Evolutionary conservation across 73 alveolate species (phyloP), one percentile per base, ranked within the genome.

Genomic region (Symbiodinium natans): DNA sequence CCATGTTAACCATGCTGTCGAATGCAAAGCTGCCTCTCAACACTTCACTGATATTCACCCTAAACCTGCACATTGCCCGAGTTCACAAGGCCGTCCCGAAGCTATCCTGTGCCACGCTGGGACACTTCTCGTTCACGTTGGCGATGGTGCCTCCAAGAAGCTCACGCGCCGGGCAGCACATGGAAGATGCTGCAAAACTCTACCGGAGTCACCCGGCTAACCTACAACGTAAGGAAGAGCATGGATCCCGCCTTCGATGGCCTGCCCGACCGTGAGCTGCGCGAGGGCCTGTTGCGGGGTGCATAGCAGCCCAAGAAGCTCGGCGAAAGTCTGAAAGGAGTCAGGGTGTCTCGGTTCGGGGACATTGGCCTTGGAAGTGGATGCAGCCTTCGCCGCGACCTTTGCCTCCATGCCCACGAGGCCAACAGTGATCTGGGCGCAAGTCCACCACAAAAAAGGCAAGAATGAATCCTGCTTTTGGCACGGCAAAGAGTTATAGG

Each of bases 41-140:
- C 59, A 46, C 21, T 13, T 13, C 59, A 46, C 59, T 13, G 13
- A 46, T 6, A 46, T 46, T 46, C 59, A 6, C 59, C 59, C 6
- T 9, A 6, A 46, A 46, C 59, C 6, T 6, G 21, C 59, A 46
- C 59, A 46, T 46, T 46, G 6, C 59, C 13, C 21, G 59, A 6
- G 6, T 46, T 46, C 59, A 46, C 6, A 46, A 9, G 6, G 59
- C 6, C 59, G 13, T 9, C 13, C 59, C 59, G 6, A 46, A 46
- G 59, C 59, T 9, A 9, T 6, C 59, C 6, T n/a, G n/a, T n/a
- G 59, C 59, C 11, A 7, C 25, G 23, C 29, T n/a, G 68, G 63
- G 48, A 88, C 88, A 90, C 96, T 90, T 41, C 48, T 71, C 56
- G 87, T 90, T 90, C 40, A 71, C 96, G 11, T 77, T 40, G 27